These are phyloP conservation scores for Cercospora citrullina DNA, from an alignment of 2,329 filamentous ascomycete species.

Conservation along the genomic window DNA sequence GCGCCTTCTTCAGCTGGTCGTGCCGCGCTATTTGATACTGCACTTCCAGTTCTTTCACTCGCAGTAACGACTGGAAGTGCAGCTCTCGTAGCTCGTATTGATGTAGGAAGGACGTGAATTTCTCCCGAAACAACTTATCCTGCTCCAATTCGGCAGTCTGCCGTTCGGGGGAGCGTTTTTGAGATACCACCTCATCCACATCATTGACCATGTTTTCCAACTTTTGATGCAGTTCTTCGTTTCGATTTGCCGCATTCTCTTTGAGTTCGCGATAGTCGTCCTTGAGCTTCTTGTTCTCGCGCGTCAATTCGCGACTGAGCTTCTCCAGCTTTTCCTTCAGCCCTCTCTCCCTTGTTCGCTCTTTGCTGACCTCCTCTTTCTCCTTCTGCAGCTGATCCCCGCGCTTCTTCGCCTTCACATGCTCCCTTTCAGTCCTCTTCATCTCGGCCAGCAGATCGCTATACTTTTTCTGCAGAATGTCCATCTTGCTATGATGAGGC, in stretches of 20 bases:
- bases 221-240: conserved; percentile 80
- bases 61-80: conserved; percentile 87
- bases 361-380: conserved; percentile 83
- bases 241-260: conserved; percentile 79
- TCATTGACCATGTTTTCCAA: conserved; percentile 78
- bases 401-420: conserved; percentile 92
- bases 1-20: conserved; percentile 85
- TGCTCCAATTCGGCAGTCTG: conserved; percentile 82
- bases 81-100: conserved; percentile 95
- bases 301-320: conserved; percentile 86
- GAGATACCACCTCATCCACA: conserved; percentile 83
- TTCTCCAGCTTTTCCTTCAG: conserved; percentile 98
- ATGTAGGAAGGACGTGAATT: conserved; percentile 93
- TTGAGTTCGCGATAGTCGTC: conserved; percentile 86
- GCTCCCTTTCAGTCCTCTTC: conserved; percentile 92
- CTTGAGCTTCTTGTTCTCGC: conserved; percentile 98
- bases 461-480: conserved; percentile 85
- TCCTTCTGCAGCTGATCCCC: conserved; percentile 95
- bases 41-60: conserved; percentile 93
- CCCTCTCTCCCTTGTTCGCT: conserved; percentile 84
- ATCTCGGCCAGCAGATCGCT: conserved; percentile 90
- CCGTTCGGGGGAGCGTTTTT: conserved; percentile 74
- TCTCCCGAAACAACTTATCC: conserved; percentile 78
- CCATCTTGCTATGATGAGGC: conserved; percentile 87
- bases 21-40: conserved; percentile 86